Base-by-base conservation (phyloP, 2,329 filamentous ascomycete species). In the Aspergillus quadricinctus region DNA sequence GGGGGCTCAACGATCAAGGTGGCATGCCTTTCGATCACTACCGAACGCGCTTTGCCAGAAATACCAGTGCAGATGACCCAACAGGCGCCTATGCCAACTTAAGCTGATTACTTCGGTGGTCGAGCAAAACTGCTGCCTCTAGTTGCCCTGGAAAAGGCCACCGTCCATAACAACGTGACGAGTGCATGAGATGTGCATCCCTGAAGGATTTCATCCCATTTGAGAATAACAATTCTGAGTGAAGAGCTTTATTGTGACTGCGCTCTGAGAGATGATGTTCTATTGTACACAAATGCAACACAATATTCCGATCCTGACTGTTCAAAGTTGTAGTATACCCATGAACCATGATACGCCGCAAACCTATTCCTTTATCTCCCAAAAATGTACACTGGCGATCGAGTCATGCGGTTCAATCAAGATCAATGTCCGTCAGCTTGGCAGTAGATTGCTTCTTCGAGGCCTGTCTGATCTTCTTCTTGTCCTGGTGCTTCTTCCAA, bases 401-500 rank as follows among this genome's bases (percentile, higher is more conserved):
- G 40, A 53, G 51, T 27, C 14, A 49, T 45, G 28, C 9, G n/a
- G 28, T 11, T 50, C 29, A 49, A 7, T 31, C 45, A 50, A 37
- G 17, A 37, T 46, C 28, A 52, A 55, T 28, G 21, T 53, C 35
- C 29, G 49, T 11, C 40, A 51, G 21, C 11, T 57, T 54, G 21
- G 40, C 40, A 14, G 57, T 57, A 28, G 58, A 52, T 52, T 73
- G 66, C 55, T 75, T 71, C 62, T 75, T 75, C 57, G 69, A 71
- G 27, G 72, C 72, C 54, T 77, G 74, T 60, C 74, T 73, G 40
- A 69, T 49, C 65, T 69, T 75, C 62, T 74, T 76, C 62, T 77
- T 78, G 55, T 74, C 69, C 61, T 71, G 73, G 56, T 76, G 70
- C 57, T 76, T 77, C 67, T 77, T 72, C 74, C 74, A 75, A 41